Base-by-base conservation (phyloP, 177 flowering plant species). In the Vitis hybrid region DNA sequence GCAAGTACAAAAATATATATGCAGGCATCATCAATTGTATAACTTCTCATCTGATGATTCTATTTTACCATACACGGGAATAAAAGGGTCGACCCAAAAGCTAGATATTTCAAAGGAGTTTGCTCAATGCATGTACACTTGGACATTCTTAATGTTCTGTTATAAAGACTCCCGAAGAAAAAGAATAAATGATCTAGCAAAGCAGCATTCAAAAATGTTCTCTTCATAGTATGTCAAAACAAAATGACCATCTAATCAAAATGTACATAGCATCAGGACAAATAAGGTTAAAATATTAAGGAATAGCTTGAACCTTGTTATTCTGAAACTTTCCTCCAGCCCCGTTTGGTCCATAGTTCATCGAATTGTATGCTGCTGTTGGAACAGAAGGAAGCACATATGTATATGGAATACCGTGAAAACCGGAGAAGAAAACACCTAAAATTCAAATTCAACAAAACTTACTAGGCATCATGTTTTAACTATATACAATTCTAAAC, bases 271-370 rank as follows among this genome's bases (percentile, higher is more conserved):
- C 52, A 66, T 24, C 7, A 46, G 52, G 1, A 48, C 17, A 30
- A 49, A 14, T 8, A 59, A 30, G 27, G 50, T 63, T 65, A 14
- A 55, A 64, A 35, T 32, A 66, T 27, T 54, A 59, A 58, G 61
- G 63, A 74, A 69, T 6, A 27, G 65, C 68, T 69, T 32, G 51
- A 77, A 89, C 97, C 97, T 91, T 91, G 78, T 79, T 82, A 76
- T 76, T 88, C 71, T 81, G 91, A 83, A 71, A 84, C 76, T 79
- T 89, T 18, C 81, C 88, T 69, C 88, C 90, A 65, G 74, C 67
- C 7, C 87, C 91, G 78, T 84, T 84, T 61, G 86, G 72, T 77
- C 91, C 91, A 85, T 79, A 87, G 79, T 79, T 82, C 54, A 79
- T 58, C 53, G 87, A 27, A 69, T 77, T 84, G 74, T 87, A 84